Evolutionary conservation across 23 red algal species (phyloP).

Genomic region (Gracilaria gracilis): DNA sequence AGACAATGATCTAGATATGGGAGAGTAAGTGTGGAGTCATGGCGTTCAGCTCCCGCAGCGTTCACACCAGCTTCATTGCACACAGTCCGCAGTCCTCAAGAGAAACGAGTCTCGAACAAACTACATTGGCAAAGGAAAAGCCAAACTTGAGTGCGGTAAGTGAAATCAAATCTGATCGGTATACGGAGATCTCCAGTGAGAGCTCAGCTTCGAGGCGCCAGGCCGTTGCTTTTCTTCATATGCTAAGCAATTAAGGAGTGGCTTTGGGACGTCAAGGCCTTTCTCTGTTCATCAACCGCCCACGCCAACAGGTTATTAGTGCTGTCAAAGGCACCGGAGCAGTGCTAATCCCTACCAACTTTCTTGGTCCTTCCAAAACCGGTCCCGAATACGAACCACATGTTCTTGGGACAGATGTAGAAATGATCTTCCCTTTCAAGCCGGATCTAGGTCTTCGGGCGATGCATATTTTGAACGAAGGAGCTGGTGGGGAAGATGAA

Average conservation of each 20-base stretch:
- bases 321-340: slow-evolving; percentile 74
- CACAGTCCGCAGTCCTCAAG: too few relatives aligned
- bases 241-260: slow-evolving; percentile 68
- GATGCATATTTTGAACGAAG: slow-evolving; percentile 65
- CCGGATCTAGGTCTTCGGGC: slow-evolving; percentile 56
- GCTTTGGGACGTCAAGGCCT: slow-evolving; percentile 70
- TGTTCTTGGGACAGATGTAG: slow-evolving; percentile 55
- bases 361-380: slow-evolving; percentile 43
- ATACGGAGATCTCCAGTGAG: slow-evolving; percentile 15
- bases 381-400: slow-evolving; percentile 27
- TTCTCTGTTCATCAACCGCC: slow-evolving; percentile 66
- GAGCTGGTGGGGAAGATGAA: slow-evolving; percentile 11
- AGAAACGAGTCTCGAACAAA: not conserved
- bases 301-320: slow-evolving; percentile 75
- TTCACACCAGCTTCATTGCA: too few relatives aligned
- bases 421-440: slow-evolving; percentile 80
- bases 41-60: too few relatives aligned
- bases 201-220: slow-evolving; percentile 32
- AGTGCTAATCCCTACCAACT: slow-evolving; percentile 66
- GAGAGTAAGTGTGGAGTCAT: too few relatives aligned
- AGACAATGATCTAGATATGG: too few relatives aligned
- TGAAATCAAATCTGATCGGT: slow-evolving; percentile 45
- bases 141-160: slow-evolving; percentile 30
- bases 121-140: not conserved
- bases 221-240: slow-evolving; percentile 69